Evolutionary conservation across 2,329 filamentous ascomycete species (phyloP), one percentile per base, ranked within the genome.

Genomic region (Chaetomium strumarium): DNA sequence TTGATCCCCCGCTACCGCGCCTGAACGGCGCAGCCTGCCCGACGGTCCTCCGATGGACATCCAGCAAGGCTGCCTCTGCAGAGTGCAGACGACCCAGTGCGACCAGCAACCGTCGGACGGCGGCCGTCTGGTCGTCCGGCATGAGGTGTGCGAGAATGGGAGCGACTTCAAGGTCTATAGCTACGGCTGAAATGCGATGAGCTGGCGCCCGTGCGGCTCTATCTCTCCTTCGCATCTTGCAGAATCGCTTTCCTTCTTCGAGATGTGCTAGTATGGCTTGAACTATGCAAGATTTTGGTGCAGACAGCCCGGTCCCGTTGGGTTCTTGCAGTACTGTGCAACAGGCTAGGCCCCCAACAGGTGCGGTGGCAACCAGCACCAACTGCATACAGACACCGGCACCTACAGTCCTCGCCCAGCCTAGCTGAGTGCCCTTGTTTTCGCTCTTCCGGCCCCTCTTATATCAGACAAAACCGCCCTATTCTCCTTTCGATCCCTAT

Each of bases 351-450:
- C 37, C 45, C 19, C 41, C 55, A 41, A 37, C 45, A 50, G 55
- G 50, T 59, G 57, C 52, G 55, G 50, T 59, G 57, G 57, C 52
- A 41, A 55, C 46, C 51, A 55, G 43, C 49, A 47, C 57, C 53
- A 59, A 59, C 55, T 53, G 55, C 55, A 59, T 53, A 46, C 39
- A 50, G 42, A 37, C 49, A 56, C 44, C 50, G 37, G 52, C 43
- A 54, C 40, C 51, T 52, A n/a, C n/a, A 49, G 31, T 41, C 51
- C 50, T 31, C 20, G 38, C 48, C 45, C 34, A 42, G 49, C 43
- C 42, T 14, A 24, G 39, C 48, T 58, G 51, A 74, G 66, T 56
- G 52, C 73, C 66, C 66, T 69, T 0, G 60, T 78, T 13, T 80
- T 78, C 46, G 19, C 59, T 63, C 68, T 0, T 57, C 57, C 0